Evolutionary conservation across 2,329 filamentous ascomycete species (phyloP).

Genomic region (Colletotrichum sp.): DNA sequence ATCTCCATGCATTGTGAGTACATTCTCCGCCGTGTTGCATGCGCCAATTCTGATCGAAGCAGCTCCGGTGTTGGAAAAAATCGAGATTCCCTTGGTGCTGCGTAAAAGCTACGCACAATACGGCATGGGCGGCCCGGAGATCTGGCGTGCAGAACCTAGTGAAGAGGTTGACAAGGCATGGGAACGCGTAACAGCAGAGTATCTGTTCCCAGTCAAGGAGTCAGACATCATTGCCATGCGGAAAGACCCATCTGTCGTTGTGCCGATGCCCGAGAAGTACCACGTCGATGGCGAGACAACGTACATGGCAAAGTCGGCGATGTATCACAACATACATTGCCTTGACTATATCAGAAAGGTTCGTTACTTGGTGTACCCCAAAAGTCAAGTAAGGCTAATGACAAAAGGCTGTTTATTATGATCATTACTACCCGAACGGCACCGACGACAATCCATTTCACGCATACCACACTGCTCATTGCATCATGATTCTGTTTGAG

Average conservation of each 20-base stretch:
- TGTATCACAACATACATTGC: conserved; percentile 8
- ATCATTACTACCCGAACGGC: conserved; percentile 2
- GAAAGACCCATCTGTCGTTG: not conserved
- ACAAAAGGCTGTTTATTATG: not conserved
- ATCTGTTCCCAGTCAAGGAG: not conserved
- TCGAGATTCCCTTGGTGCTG: not conserved
- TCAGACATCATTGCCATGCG: not conserved
- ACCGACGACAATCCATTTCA: conserved; percentile 6
- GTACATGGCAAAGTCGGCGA: not conserved
- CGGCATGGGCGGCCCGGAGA: not conserved
- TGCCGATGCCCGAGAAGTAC: not conserved
- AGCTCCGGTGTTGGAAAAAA: not conserved
- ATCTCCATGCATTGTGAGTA: not conserved
- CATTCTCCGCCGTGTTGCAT: too few relatives aligned
- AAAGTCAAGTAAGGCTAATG: not conserved
- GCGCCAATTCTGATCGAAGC: not conserved
- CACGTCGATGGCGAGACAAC: not conserved
- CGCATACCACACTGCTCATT: not conserved
- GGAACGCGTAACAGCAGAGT: not conserved
- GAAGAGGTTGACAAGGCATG: conserved; percentile 10
- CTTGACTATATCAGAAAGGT: conserved; percentile 8
- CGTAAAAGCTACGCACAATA: conserved; percentile 6
- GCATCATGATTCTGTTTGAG: conserved; percentile 4
- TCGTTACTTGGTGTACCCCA: not conserved
- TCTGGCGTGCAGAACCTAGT: not conserved